Conservation (phyloP, 805 yeast species). For the Teunomyces barrocoloradensis region DNA sequence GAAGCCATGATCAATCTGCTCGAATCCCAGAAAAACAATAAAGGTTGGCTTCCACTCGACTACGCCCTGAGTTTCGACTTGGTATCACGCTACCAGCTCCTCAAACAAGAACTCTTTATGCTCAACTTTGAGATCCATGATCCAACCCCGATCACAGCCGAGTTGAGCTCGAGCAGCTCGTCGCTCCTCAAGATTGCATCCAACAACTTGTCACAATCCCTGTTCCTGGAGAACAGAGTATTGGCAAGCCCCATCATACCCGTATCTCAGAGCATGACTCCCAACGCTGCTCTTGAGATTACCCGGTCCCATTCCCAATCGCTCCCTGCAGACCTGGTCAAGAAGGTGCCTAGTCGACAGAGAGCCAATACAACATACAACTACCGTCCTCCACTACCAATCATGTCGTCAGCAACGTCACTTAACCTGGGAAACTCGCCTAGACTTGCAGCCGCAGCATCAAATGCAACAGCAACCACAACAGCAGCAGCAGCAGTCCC, state of each 20-base stretch:
- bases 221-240: slow-evolving; percentile 21
- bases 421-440: slow-evolving; percentile 8
- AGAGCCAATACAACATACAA: slow-evolving; percentile 23
- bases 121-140: slow-evolving; percentile 8
- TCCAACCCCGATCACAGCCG: slow-evolving; percentile 5
- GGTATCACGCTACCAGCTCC: slow-evolving; percentile 20
- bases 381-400: slow-evolving; percentile 14
- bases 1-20: slow-evolving; percentile 49
- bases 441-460: not conserved
- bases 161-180: slow-evolving; percentile 8
- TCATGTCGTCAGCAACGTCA: slow-evolving; percentile 1
- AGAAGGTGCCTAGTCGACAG: slow-evolving; percentile 11
- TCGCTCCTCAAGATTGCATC: slow-evolving; percentile 8
- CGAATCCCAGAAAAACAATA: slow-evolving; percentile 46
- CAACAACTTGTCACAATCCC: slow-evolving; percentile 8
- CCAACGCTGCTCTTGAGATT: not conserved
- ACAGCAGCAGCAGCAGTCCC: slow-evolving; percentile 7
- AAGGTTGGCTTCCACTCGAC: slow-evolving; percentile 51
- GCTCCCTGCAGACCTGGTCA: slow-evolving; percentile 18
- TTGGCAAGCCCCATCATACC: slow-evolving; percentile 33
- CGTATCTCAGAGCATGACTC: slow-evolving; percentile 16
- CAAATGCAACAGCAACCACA: too few relatives aligned
- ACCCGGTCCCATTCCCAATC: slow-evolving; percentile 32
- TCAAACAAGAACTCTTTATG: slow-evolving; percentile 19
- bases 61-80: slow-evolving; percentile 30